Percentiles rank a stretch among this genome's conserved stretches.
Conservation (phyloP, 2,329 filamentous ascomycete species). For the Aspergillus pseudoviridinutans region DNA sequence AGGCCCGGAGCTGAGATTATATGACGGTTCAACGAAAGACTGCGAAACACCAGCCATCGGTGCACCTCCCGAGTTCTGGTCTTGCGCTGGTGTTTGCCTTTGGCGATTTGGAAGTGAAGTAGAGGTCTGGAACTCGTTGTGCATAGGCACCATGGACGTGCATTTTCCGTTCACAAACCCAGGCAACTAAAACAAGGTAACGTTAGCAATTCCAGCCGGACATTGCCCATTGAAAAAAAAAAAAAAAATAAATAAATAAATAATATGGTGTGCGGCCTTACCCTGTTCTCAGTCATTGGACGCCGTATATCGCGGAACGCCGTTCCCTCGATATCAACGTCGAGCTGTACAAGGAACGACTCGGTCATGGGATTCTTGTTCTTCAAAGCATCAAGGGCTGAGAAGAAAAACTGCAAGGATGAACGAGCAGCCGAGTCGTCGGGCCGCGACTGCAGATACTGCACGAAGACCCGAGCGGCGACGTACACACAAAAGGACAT, state of each 20-base stretch:
- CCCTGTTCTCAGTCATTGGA: constrained; percentile 9
- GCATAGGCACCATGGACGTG: background rate
- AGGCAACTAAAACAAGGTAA: background rate
- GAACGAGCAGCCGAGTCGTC: constrained; percentile 73
- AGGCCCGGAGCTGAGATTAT: constrained; percentile 2
- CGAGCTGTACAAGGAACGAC: constrained; percentile 88
- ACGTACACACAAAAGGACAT: constrained; percentile 95
- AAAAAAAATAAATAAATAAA: too few relatives aligned
- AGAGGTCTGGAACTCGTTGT: background rate
- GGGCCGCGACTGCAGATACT: constrained; percentile 91
- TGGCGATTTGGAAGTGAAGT: constrained; percentile 24
- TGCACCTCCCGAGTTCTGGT: background rate
- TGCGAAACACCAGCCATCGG: background rate
- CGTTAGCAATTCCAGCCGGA: background rate
- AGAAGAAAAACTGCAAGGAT: constrained; percentile 83
- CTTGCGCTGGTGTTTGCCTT: constrained; percentile 10
- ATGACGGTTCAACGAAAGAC: constrained; percentile 8
- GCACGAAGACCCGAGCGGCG: constrained; percentile 90
- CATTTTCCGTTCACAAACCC: background rate
- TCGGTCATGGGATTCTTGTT: constrained; percentile 85
- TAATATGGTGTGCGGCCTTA: background rate
- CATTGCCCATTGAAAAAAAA: background rate
- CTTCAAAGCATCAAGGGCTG: constrained; percentile 86
- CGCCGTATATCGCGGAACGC: constrained; percentile 26
- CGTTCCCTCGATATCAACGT: constrained; percentile 75